Evolutionary conservation across 371 early-diverging fungal genomes (phyloP).

Genomic region (Choanephora cucurbitarum): DNA sequence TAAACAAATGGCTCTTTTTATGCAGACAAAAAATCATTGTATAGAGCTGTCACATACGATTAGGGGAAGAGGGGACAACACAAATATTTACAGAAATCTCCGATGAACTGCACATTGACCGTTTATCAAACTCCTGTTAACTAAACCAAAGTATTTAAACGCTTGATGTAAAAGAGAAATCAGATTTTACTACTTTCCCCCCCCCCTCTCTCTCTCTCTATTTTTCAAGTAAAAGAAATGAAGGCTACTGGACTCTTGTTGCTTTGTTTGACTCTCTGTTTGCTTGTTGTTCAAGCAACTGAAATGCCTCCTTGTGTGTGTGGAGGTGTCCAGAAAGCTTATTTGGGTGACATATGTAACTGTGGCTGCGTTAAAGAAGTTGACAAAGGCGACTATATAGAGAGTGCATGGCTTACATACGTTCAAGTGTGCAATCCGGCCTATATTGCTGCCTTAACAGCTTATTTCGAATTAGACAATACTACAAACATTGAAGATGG

Average conservation of each 20-base stretch:
- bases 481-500: constrained; percentile 10
- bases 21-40: no score
- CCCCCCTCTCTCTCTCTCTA: neutral
- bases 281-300: neutral
- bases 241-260: neutral
- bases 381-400: neutral
- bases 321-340: neutral
- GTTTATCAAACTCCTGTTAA: no score
- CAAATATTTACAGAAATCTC: no score
- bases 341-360: neutral
- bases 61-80: no score
- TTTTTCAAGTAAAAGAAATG: neutral
- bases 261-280: neutral
- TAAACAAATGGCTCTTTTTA: no score
- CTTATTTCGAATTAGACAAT: neutral
- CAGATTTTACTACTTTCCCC: neutral
- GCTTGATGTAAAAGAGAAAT: no score
- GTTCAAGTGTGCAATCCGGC: neutral
- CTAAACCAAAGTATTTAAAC: no score
- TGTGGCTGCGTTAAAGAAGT: constrained; percentile 1
- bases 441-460: neutral
- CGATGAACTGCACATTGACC: no score
- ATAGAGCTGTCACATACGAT: no score
- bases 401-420: neutral
- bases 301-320: neutral